Evolutionary conservation across 176 grass and related monocot species (phyloP), one percentile per base, ranked within the genome.

Genomic region (Microstegium vimineum): DNA sequence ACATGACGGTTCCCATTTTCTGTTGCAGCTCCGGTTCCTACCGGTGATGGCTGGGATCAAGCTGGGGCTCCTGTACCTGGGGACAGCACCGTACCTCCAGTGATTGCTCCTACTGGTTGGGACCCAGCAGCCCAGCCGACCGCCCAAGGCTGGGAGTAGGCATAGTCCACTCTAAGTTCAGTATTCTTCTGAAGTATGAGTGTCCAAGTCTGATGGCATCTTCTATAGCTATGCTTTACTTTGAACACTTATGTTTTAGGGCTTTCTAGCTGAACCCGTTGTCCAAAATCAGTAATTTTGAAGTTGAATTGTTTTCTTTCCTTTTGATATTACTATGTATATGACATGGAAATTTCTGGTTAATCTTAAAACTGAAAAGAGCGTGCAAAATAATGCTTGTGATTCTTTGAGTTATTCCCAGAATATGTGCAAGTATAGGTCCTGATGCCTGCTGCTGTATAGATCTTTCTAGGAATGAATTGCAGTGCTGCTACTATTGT

Each of bases 71-170:
- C 90, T 51, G 73, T 45, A 37, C 65, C 79, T 47, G 59, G 32
- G 15, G 88, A 90, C 9, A 76, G 66, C 31, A 84, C 52, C 0
- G 46, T 47, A 54, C 34, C 89, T 78, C 54, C 85, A 0, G 66
- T 71, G 26, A 85, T 72, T 25, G 75, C 79, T 43, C 32, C 91
- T 52, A 20, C 89, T 74, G 89, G 91, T 59, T 97, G 91, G 94
- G 94, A 97, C 11, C 6, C 56, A 15, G 68, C 83, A 71, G 47
- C 77, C 1, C 88, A 87, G 77, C 90, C 94, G 0, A 9, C 63
- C 14, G 74, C 79, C 35, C 69, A 85, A 71, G 79, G 78, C 71
- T 97, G 94, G 94, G 86, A 97, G 16, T 91, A 89, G 84, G 47
- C 64, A 31, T 69, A 56, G 20, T 34, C 16, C 2, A 3, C 13